Evolutionary conservation across 2,329 filamentous ascomycete genomes (phyloP).

Genomic region (Cladophialophora chaetospira): DNA sequence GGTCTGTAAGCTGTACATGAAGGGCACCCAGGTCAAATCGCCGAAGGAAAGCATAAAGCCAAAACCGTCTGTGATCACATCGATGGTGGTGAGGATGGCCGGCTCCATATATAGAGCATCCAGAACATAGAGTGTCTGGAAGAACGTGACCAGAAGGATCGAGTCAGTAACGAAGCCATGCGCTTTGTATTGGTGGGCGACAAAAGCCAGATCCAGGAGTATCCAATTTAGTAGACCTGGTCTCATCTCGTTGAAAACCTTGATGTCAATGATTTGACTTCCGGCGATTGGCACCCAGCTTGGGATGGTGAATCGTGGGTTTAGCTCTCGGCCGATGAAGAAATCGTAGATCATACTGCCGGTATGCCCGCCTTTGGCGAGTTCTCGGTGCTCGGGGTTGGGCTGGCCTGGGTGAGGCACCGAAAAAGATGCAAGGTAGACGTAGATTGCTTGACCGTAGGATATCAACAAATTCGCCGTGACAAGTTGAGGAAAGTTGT

Average conservation of each 20-base stretch:
- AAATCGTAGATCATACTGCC: slow-evolving; percentile 92
- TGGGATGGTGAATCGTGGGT: slow-evolving; percentile 70
- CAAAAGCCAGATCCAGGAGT: slow-evolving; percentile 78
- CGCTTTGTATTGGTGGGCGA: slow-evolving; percentile 83
- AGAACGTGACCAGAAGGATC: slow-evolving; percentile 74
- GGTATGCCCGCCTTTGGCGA: slow-evolving; percentile 77
- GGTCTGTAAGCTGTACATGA: slow-evolving; percentile 80
- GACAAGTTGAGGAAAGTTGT: slow-evolving; percentile 85
- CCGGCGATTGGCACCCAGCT: slow-evolving; percentile 70
- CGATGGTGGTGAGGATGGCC: slow-evolving; percentile 88
- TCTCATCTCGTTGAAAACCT: slow-evolving; percentile 85
- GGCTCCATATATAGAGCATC: slow-evolving; percentile 87
- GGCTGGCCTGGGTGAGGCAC: slow-evolving; percentile 65
- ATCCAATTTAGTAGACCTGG: slow-evolving; percentile 90
- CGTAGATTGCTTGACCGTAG: slow-evolving; percentile 70
- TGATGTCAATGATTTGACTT: slow-evolving; percentile 75
- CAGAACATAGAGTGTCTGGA: slow-evolving; percentile 80
- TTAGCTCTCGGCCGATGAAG: slow-evolving; percentile 94
- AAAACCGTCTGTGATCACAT: slow-evolving; percentile 90
- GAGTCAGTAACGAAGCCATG: slow-evolving; percentile 84
- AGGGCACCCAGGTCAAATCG: slow-evolving; percentile 90
- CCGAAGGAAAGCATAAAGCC: slow-evolving; percentile 94
- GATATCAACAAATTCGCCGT: slow-evolving; percentile 80
- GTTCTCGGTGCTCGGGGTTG: slow-evolving; percentile 71
- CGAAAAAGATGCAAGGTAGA: slow-evolving; percentile 80